Evolutionary conservation across 495 filamentous ascomycete genomes (phyloP), one percentile per base, ranked within the genome.

Genomic region (Podospora fimiseda): DNA sequence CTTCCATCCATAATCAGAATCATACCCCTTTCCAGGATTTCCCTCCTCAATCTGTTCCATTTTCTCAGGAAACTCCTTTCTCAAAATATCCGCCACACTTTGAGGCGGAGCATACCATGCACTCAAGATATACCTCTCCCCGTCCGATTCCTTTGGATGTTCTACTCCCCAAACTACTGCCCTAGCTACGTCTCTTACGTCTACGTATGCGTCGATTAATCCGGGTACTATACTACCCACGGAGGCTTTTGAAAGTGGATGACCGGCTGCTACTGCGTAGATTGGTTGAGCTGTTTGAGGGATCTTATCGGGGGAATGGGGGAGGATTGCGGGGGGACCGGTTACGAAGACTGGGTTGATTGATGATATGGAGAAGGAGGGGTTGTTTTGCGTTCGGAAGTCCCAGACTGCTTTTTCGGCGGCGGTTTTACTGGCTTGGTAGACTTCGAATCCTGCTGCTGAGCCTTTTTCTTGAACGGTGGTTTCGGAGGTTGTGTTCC

Each of bases 371-470:
- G 27, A 33, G 11, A 33, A 33, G 27, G 27, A 6, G 27, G 27
- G 27, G 5, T 33, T 33, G 27, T 33, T 33, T 11, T 33, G 6
- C 27, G 5, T 11, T 33, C 11, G 54, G 53, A 80, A 84, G 46
- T 72, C 65, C 78, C 77, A 84, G 2, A 77, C 56, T 2, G 68
- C 65, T 30, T 64, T 70, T 62, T 86, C 82, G 0, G 70, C 74
- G 27, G 73, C 69, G 1, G 71, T 74, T 57, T 87, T 85, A 53
- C 74, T 76, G 0, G 79, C 79, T 0, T 61, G 59, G 53, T 87
- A 82, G 2, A 80, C 72, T 22, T 60, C 42, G 14, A 55, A 58
- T 1, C 55, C 60, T 0, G 63, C 48, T 6, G 67, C 48, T 13
- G 59, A 50, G 38, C 68, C 73, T 3, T 60, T 44, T 19, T 64